These are phyloP conservation scores for Rhizophlyctis rosea DNA, from an alignment of 192 early-diverging fungal species.

Conservation along the genomic window DNA sequence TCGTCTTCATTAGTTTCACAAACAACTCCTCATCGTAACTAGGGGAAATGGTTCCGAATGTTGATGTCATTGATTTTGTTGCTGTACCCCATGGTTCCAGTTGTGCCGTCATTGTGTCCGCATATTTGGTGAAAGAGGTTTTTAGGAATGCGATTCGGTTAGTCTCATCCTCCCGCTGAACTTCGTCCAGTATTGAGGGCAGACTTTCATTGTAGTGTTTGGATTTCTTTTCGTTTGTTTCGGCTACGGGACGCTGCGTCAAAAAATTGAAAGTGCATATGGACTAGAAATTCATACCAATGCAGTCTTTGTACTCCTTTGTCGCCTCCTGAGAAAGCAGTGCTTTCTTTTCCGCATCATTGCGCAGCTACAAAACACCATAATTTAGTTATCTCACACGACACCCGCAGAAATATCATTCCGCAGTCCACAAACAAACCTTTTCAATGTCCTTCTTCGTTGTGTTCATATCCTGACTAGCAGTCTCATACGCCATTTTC, in stretches of 20 bases:
- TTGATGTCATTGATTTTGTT: constrained; percentile 23
- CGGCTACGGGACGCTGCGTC: constrained; percentile 30
- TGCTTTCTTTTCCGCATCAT: constrained; percentile 43
- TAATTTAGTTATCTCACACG: neutral
- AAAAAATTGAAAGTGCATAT: too few relatives aligned
- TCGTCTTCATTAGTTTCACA: constrained; percentile 26
- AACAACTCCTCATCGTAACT: constrained; percentile 29
- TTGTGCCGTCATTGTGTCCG: constrained; percentile 19
- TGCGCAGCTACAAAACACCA: constrained; percentile 18
- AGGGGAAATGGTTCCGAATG: constrained; percentile 27
- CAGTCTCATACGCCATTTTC: constrained; percentile 25
- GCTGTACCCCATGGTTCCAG: constrained; percentile 12
- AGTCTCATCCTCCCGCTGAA: constrained; percentile 37
- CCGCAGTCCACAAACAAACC: neutral
- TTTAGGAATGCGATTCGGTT: constrained; percentile 30
- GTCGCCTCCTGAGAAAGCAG: constrained; percentile 31
- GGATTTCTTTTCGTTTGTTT: constrained; percentile 40
- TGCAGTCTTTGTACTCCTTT: constrained; percentile 32
- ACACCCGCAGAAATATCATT: neutral
- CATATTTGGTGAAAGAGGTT: constrained; percentile 25
- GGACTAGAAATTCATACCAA: constrained; percentile 20
- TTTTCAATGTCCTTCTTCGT: constrained; percentile 37
- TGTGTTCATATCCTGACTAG: constrained; percentile 31
- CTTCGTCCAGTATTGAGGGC: constrained; percentile 34
- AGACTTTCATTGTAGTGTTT: constrained; percentile 27